Conservation (phyloP, 371 early-diverging fungal species). For the Mucor saturninus region DNA sequence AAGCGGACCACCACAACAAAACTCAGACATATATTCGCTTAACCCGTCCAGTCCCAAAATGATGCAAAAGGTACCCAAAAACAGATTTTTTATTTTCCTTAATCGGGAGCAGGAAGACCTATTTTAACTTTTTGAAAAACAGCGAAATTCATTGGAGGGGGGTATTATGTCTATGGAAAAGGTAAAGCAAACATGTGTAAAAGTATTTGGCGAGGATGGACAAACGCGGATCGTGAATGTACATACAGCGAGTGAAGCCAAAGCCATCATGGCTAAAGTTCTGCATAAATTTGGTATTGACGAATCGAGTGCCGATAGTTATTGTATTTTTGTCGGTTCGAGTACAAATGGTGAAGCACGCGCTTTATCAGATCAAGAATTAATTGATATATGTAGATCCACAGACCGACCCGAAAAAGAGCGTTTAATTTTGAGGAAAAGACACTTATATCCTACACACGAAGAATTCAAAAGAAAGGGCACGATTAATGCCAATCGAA, state of each 20-base stretch:
- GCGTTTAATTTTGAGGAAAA: conserved; percentile 76
- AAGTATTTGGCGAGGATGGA: conserved; percentile 72
- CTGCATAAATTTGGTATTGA: conserved; percentile 73
- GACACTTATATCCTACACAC: conserved; percentile 68
- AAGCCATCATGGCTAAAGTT: conserved; percentile 63
- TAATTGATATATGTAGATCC: conserved; percentile 73
- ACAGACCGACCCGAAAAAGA: conserved; percentile 73
- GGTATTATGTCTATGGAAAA: conserved; percentile 72
- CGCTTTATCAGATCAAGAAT: conserved; percentile 72
- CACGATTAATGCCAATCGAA: conserved; percentile 38
- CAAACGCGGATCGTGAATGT: conserved; percentile 71
- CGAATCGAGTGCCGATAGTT: conserved; percentile 58
- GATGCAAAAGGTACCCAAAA: conserved; percentile 38
- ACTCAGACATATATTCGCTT: conserved; percentile 34
- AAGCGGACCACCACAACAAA: conserved; percentile 12
- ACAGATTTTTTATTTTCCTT: too few species aligned
- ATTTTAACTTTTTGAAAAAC: too few species aligned
- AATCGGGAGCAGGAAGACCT: too few species aligned
- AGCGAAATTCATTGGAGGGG: conserved; percentile 53
- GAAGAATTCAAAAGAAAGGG: conserved; percentile 65
- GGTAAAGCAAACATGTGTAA: conserved; percentile 70
- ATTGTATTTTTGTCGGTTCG: conserved; percentile 67
- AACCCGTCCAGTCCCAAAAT: conserved; percentile 44
- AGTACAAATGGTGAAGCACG: conserved; percentile 70
- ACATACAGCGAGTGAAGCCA: conserved; percentile 59